Conservation (phyloP, 176 grass and related monocot genomes). For the Thalia dealbata region DNA sequence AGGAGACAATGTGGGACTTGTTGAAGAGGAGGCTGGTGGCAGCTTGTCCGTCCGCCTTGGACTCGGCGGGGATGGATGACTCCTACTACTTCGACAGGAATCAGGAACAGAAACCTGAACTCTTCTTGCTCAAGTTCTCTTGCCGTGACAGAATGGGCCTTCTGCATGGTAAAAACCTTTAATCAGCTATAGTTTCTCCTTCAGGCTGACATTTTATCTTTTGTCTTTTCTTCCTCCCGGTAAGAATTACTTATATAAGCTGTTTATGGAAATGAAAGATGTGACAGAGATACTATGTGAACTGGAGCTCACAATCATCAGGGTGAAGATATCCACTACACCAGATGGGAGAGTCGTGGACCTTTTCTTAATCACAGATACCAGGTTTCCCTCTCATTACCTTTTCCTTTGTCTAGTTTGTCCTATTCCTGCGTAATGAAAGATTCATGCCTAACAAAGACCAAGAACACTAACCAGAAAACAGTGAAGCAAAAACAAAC, state of each 20-base stretch:
- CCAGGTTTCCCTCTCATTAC: conserved; percentile 3
- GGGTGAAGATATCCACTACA: conserved; percentile 22
- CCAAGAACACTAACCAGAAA: too few relatives aligned
- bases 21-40: conserved; percentile 13
- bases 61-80: background rate
- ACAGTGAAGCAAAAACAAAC: too few relatives aligned
- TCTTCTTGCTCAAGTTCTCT: conserved; percentile 20
- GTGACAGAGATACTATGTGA: conserved; percentile 23
- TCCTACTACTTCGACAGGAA: background rate
- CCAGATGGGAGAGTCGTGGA: conserved; percentile 25
- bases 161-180: conserved; percentile 9
- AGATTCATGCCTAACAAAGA: too few relatives aligned
- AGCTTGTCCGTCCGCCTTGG: background rate
- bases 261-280: conserved; percentile 5
- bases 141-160: conserved; percentile 18
- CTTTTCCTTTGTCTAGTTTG: background rate
- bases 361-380: conserved; percentile 22
- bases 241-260: background rate
- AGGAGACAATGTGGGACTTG: conserved; percentile 5
- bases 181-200: background rate
- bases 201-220: background rate
- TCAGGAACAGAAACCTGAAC: conserved; percentile 9
- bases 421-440: too few relatives aligned
- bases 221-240: background rate
- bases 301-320: conserved; percentile 17